Conservation (phyloP, 768 basidiomycete genomes). For the Naganishia randhawae region DNA sequence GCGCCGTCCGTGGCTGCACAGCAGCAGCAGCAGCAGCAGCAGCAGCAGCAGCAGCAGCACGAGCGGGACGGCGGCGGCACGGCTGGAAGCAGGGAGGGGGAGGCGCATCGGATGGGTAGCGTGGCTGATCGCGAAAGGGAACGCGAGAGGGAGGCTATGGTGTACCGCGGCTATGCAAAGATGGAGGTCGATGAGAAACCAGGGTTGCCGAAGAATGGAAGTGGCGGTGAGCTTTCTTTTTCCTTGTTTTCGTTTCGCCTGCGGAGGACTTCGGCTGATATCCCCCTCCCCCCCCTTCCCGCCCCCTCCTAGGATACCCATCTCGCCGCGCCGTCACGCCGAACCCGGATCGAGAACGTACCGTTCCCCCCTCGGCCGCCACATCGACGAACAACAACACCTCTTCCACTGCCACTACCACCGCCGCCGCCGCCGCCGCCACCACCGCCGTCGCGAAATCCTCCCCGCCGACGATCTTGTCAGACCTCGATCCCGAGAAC, state of each 20-base stretch:
- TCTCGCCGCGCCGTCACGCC: constrained; percentile 10
- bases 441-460: background rate
- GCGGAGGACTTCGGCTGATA: background rate
- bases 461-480: constrained; percentile 42
- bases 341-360: constrained; percentile 16
- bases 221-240: constrained; percentile 2
- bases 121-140: too few relatives aligned
- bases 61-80: background rate
- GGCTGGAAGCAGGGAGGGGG: constrained; percentile 23
- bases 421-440: background rate
- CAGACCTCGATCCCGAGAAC: constrained; percentile 51
- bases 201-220: background rate
- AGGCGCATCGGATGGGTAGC: too few relatives aligned
- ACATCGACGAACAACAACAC: constrained; percentile 23
- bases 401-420: background rate
- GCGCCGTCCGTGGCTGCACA: constrained; percentile 23
- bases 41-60: background rate
- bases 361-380: constrained; percentile 30
- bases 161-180: constrained; percentile 28
- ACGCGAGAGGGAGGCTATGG: constrained; percentile 34
- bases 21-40: background rate
- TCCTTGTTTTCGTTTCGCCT: background rate
- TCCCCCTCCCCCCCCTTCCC: too few relatives aligned
- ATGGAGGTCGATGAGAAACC: constrained; percentile 29
- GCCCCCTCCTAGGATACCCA: constrained; percentile 1